These are phyloP conservation scores for Carex kokanica DNA, from an alignment of 176 grass and related monocot genomes.

Conservation along the genomic window DNA sequence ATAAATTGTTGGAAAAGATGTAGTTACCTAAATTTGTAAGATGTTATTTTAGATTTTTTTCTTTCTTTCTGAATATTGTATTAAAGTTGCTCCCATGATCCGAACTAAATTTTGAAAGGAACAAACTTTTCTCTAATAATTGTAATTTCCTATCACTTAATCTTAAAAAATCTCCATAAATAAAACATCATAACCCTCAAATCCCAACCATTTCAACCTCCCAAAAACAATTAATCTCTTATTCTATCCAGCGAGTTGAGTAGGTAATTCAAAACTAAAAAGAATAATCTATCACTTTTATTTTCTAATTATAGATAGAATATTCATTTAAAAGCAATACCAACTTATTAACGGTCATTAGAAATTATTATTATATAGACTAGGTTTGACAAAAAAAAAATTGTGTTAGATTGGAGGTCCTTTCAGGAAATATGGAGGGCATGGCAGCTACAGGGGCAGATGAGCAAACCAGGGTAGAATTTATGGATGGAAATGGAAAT, in stretches of 20 bases:
- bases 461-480: no score
- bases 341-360: not conserved
- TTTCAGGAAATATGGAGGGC: no score
- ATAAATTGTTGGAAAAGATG: not conserved
- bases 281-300: not conserved
- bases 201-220: not conserved
- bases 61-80: not conserved
- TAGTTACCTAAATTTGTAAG: not conserved
- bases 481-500: no score
- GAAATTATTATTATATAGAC: not conserved
- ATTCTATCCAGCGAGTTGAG: not conserved
- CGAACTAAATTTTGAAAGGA: not conserved
- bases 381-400: not conserved
- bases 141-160: not conserved
- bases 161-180: not conserved
- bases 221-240: not conserved
- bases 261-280: not conserved
- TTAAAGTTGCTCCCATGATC: not conserved
- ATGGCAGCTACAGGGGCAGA: no score
- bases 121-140: not conserved
- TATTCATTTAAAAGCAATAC: not conserved
- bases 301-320: not conserved
- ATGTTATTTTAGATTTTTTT: not conserved
- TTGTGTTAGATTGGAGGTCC: no score
- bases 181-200: not conserved